Conservation (phyloP, 139 green algal genomes). For the Coelastrella sp. region DNA sequence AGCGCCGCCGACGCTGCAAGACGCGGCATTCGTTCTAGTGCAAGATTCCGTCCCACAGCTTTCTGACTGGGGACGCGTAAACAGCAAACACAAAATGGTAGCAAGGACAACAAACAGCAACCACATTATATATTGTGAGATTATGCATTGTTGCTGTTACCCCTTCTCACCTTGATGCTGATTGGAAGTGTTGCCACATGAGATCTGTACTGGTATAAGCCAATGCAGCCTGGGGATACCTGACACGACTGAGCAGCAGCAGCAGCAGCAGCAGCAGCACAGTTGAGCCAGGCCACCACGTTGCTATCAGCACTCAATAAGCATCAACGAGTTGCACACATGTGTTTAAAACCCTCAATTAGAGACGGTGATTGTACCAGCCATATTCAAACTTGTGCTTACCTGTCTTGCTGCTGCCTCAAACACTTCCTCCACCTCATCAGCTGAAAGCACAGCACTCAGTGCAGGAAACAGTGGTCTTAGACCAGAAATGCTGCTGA, state of each 20-base stretch:
- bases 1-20: no score
- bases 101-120: no score
- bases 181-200: neutral
- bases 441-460: neutral
- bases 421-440: neutral
- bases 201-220: neutral
- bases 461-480: neutral
- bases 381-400: neutral
- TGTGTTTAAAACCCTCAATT: no score
- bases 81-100: no score
- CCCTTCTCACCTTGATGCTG: neutral
- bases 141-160: no score
- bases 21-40: no score
- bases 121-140: no score
- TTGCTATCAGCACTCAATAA: neutral
- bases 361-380: neutral
- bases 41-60: no score
- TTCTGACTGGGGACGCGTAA: no score
- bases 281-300: no score
- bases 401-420: neutral
- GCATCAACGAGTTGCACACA: no score
- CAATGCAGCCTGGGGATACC: neutral
- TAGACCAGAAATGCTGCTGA: neutral
- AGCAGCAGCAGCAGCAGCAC: neutral
- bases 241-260: neutral